Conservation (phyloP, 306 rosid genomes). For the Cucumis sativus region DNA sequence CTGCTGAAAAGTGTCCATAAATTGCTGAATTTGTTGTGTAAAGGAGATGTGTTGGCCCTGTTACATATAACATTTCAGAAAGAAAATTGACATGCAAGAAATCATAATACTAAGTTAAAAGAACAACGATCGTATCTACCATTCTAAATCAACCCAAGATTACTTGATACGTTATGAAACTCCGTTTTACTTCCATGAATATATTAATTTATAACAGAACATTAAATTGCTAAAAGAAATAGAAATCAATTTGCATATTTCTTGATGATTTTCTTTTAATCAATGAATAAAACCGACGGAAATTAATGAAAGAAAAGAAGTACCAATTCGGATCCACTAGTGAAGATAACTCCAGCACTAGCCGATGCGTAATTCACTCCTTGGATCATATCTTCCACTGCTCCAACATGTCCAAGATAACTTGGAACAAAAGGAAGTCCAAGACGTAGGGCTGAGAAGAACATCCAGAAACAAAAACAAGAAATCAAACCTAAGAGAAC, state of each 20-base stretch:
- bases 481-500: not conserved
- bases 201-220: not conserved
- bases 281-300: too few relatives aligned
- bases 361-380: constrained; percentile 93
- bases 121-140: not conserved
- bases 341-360: constrained; percentile 75
- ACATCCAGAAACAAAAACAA: not conserved
- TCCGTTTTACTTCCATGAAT: not conserved
- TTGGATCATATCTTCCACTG: constrained; percentile 45
- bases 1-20: too few relatives aligned
- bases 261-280: not conserved
- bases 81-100: too few relatives aligned
- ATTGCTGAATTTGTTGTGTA: not conserved
- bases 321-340: constrained; percentile 41
- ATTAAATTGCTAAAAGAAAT: not conserved
- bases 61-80: not conserved
- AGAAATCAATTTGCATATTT: not conserved
- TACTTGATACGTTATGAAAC: not conserved
- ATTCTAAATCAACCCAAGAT: not conserved
- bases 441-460: constrained; percentile 46
- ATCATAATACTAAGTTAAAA: too few relatives aligned
- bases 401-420: constrained; percentile 62
- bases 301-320: not conserved
- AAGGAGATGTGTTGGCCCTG: not conserved
- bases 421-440: constrained; percentile 87